These are phyloP conservation scores for Ophiostoma ips DNA, from an alignment of 2,329 filamentous ascomycete species.

Conservation along the genomic window DNA sequence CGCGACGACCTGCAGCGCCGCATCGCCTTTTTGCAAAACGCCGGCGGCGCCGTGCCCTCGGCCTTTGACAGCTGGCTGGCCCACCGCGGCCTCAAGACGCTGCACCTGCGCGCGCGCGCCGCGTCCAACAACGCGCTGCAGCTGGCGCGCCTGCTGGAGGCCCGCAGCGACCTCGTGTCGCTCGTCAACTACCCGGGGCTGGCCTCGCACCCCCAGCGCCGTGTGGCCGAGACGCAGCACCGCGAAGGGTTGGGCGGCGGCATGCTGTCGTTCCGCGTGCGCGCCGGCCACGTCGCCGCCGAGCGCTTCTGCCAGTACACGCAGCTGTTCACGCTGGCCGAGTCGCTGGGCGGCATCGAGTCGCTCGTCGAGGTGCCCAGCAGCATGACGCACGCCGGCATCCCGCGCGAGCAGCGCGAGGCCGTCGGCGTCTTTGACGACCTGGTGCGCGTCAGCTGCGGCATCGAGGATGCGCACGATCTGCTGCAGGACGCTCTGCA, in stretches of 20 bases:
- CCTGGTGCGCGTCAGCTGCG: slow-evolving; percentile 82
- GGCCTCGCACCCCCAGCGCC: slow-evolving; percentile 71
- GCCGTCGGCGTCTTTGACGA: slow-evolving; percentile 91
- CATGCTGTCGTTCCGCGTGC: slow-evolving; percentile 94
- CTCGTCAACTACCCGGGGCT: slow-evolving; percentile 93
- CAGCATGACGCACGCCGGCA: slow-evolving; percentile 94
- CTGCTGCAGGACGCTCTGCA: slow-evolving; percentile 65
- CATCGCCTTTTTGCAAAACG: slow-evolving; percentile 88
- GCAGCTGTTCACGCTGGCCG: slow-evolving; percentile 82
- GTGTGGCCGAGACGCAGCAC: slow-evolving; percentile 80
- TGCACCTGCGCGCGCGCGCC: slow-evolving; percentile 82
- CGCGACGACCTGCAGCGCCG: slow-evolving; percentile 62
- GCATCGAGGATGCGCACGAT: slow-evolving; percentile 82
- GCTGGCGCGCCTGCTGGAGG: slow-evolving; percentile 64
- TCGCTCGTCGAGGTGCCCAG: slow-evolving; percentile 81
- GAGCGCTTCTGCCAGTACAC: slow-evolving; percentile 86
- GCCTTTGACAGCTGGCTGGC: slow-evolving; percentile 97
- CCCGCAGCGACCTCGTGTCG: slow-evolving; percentile 60
- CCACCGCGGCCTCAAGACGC: slow-evolving; percentile 89
- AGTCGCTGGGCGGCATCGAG: slow-evolving; percentile 81
- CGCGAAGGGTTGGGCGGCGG: slow-evolving; percentile 88
- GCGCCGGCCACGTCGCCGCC: slow-evolving; percentile 71
- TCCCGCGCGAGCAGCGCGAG: slow-evolving; percentile 80
- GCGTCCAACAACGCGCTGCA: slow-evolving; percentile 68
- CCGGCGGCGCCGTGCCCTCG: slow-evolving; percentile 87